These are phyloP conservation scores for Magnolia kwangsiensis DNA, from an alignment of 164 flowering plant genomes.

Conservation along the genomic window DNA sequence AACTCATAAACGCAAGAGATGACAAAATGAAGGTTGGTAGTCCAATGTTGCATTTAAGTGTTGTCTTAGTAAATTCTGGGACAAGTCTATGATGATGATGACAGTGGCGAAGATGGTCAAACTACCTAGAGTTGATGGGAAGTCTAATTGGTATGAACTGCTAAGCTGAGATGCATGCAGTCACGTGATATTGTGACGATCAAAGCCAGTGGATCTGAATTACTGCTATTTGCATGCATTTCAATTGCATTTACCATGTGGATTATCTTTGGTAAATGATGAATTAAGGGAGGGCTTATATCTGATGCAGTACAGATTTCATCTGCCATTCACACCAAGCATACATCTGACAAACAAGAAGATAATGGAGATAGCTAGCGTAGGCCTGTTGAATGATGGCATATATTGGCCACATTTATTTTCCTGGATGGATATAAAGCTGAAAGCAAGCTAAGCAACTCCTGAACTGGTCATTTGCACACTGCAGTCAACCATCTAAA, in stretches of 20 bases:
- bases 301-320: not conserved
- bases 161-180: too few relatives aligned
- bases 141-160: too few relatives aligned
- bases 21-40: not conserved
- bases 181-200: not conserved
- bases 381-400: not conserved
- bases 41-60: not conserved
- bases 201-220: not conserved
- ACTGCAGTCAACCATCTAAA: too few relatives aligned
- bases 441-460: too few relatives aligned
- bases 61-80: not conserved
- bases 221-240: not conserved
- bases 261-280: not conserved
- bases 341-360: too few relatives aligned
- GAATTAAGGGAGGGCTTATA: not conserved
- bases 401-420: too few relatives aligned
- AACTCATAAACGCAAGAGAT: constrained; percentile 24
- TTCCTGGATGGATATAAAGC: too few relatives aligned
- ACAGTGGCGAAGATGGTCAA: not conserved
- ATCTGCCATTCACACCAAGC: not conserved
- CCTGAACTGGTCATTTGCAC: too few relatives aligned
- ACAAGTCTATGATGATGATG: not conserved
- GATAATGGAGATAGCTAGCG: not conserved
- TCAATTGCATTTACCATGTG: not conserved
- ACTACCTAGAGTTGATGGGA: too few relatives aligned